phyloP scores from a whole-genome alignment of 2,329 filamentous ascomycete species.

The Cladorrhinum sp. region DNA sequence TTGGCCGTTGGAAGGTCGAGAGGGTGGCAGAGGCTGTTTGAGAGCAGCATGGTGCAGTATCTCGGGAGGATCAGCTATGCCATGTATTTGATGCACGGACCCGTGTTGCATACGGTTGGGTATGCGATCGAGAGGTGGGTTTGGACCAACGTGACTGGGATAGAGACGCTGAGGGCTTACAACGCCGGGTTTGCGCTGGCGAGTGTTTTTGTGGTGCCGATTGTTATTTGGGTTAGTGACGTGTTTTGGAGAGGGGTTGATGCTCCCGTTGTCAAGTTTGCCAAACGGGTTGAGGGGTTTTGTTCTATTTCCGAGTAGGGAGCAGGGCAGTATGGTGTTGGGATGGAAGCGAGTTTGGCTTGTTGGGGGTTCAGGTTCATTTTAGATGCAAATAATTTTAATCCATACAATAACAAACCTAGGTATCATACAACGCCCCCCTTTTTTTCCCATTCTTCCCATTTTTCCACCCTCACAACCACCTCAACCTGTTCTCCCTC shows the following conservation, averaged over 20 bases:
- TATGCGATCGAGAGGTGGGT: conserved; percentile 50
- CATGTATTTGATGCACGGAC: conserved; percentile 60
- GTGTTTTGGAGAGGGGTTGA: conserved; percentile 56
- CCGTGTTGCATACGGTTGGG: conserved; percentile 51
- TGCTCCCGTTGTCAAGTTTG: conserved; percentile 53
- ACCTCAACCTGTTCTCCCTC: conserved; percentile 44
- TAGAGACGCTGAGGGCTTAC: conserved; percentile 42
- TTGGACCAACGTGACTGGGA: conserved; percentile 44
- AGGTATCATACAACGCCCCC: not conserved
- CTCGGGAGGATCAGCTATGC: conserved; percentile 59
- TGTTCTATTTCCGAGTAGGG: conserved; percentile 30
- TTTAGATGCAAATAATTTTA: not conserved
- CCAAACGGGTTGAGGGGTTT: conserved; percentile 52
- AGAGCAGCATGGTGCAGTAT: conserved; percentile 50
- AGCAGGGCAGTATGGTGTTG: not conserved
- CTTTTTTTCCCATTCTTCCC: not conserved
- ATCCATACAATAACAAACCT: not conserved
- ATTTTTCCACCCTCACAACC: conserved; percentile 17
- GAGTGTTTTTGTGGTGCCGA: conserved; percentile 46
- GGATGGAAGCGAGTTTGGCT: not conserved
- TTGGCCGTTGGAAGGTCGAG: conserved; percentile 44
- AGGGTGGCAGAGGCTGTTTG: conserved; percentile 50
- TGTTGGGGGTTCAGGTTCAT: not conserved
- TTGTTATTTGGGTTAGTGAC: conserved; percentile 53
- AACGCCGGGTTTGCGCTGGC: conserved; percentile 47